Percentiles rank a stretch among this genome's conserved stretches.
Evolutionary conservation across 495 filamentous ascomycete genomes (phyloP).

Genomic region (Aspergillus incahuasiensis): DNA sequence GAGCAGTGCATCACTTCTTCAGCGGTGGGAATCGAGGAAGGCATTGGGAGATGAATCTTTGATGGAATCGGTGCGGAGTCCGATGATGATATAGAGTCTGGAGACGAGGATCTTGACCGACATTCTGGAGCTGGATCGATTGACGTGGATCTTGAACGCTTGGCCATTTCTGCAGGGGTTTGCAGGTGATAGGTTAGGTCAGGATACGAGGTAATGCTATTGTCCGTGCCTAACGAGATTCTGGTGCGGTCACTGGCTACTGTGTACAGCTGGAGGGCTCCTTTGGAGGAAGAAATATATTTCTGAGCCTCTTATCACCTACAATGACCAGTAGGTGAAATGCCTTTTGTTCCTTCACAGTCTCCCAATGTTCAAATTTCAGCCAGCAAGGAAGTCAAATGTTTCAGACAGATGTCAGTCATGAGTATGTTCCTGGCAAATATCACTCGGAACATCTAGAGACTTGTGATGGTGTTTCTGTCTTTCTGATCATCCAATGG

Average conservation of each 20-base stretch:
- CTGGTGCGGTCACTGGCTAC: too few relatives aligned
- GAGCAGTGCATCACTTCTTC: conserved; percentile 64
- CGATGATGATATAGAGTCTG: conserved; percentile 17
- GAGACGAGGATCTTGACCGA: conserved; percentile 24
- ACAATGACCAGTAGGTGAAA: too few relatives aligned
- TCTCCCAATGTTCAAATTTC: background rate
- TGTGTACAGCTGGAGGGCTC: too few relatives aligned
- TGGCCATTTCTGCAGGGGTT: conserved; percentile 41
- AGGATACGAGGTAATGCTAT: too few relatives aligned
- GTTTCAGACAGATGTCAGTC: background rate
- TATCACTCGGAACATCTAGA: too few relatives aligned
- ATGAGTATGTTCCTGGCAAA: too few relatives aligned
- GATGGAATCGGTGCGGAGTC: conserved; percentile 14
- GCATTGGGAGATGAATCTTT: conserved; percentile 27
- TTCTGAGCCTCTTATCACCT: background rate
- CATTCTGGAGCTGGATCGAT: conserved; percentile 15
- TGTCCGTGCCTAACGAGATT: too few relatives aligned
- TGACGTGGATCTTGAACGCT: conserved; percentile 46
- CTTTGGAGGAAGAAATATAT: too few relatives aligned
- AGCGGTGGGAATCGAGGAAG: conserved; percentile 12
- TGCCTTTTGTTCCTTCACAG: background rate
- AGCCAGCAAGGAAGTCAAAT: background rate
- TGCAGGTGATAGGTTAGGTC: too few relatives aligned
- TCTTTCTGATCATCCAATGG: background rate
- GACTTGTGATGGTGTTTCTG: too few relatives aligned